Evolutionary conservation across 495 filamentous ascomycete species (phyloP), one percentile per base, ranked within the genome.

Genomic region (Beverwykella pulmonaria): DNA sequence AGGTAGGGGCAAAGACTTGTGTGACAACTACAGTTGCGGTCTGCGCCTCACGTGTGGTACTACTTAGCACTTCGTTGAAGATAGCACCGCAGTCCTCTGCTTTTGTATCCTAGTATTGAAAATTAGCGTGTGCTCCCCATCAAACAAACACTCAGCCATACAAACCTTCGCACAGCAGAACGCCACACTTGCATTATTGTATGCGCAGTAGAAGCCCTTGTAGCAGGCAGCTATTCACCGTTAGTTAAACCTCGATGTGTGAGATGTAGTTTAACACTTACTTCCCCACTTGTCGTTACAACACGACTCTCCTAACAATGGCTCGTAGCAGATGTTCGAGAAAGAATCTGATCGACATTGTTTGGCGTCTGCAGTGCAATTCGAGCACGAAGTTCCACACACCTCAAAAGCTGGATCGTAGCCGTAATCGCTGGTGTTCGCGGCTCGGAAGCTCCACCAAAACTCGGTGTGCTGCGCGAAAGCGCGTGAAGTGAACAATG

Each of bases 251-350:
- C 19, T n/a, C n/a, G 2, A 8, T 15, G 23, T 30, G 19, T 14
- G 41, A 26, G 34, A 20, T 17, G 15, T 15, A 15, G 27, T 30
- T 20, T 25, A 59, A 20, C 15, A 44, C 39, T 9, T 44, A 44
- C 39, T 63, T 32, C 60, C 60, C 12, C 34, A 63, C 14, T 10
- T 9, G 23, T 63, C 60, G 29, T 54, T 26, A 44, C 60, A 63
- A 30, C 60, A 63, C 34, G 60, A 54, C 36, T 63, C 60, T 50
- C 48, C 60, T 3, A 15, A 17, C 9, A 41, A 15, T 5, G 60
- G 60, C 34, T 63, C 60, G 30, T 63, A 63, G 60, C 60, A 63
- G 2, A 63, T 54, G 32, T 63, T 63, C 14, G 60, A 23, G 17
- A 53, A 63, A 4, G 39, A 15, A 44, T 44, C 39, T 14, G 39